Percentiles rank a stretch among this genome's conserved stretches.
phyloP scores from a whole-genome alignment of 2,329 filamentous ascomycete genomes.

The Xenosphaeropsis pyriputrescens region DNA sequence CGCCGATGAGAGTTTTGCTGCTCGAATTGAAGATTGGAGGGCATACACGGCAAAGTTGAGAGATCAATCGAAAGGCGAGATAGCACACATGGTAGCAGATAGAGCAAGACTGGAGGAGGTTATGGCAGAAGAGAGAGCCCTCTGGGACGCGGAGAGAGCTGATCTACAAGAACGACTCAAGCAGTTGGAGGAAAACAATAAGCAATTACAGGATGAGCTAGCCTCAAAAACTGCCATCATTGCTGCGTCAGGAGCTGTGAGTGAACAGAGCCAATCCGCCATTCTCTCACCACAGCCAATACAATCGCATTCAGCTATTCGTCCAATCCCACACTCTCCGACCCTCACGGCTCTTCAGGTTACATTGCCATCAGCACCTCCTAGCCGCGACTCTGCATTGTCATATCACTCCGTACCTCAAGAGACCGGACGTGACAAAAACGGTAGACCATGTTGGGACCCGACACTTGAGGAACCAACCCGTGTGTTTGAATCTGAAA shows the following conservation, averaged over 20 bases:
- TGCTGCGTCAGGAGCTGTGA: background rate
- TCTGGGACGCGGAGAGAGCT: constrained; percentile 18
- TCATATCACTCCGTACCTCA: constrained; percentile 11
- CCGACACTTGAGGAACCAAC: constrained; percentile 16
- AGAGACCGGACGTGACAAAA: constrained; percentile 18
- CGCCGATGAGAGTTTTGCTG: constrained; percentile 10
- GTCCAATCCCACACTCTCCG: background rate
- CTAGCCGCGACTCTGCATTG: background rate
- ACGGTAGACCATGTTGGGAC: constrained; percentile 19
- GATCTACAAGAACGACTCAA: constrained; percentile 12
- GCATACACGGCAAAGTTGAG: constrained; percentile 15
- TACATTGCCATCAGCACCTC: background rate
- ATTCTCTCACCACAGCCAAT: background rate
- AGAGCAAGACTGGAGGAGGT: constrained; percentile 14
- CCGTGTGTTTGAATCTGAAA: constrained; percentile 12
- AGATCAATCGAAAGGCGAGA: constrained; percentile 15
- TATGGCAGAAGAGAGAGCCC: constrained; percentile 16
- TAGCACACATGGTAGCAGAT: constrained; percentile 16
- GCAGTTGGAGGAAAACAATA: constrained; percentile 10
- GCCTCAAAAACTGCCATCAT: constrained; percentile 1
- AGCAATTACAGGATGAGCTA: constrained; percentile 2
- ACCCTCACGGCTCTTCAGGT: background rate
- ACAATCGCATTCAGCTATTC: background rate
- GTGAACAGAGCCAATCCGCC: background rate
- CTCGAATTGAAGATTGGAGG: constrained; percentile 17